phyloP scores from a whole-genome alignment of 148 eudicot genomes.

The Arctostaphylos glauca region DNA sequence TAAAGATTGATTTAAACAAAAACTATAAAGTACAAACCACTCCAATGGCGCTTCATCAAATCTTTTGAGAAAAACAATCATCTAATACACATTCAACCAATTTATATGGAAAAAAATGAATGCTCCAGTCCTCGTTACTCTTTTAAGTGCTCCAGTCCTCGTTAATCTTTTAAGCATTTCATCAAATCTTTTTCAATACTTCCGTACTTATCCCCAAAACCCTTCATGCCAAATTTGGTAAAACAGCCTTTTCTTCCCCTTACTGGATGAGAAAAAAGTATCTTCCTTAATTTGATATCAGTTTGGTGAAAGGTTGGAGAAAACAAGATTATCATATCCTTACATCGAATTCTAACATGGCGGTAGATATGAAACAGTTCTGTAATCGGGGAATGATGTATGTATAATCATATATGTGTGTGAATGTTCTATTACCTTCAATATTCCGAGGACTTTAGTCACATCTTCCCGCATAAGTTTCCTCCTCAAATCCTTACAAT shows the following conservation, averaged over 20 bases:
- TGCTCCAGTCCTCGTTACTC: background rate
- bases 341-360: no score
- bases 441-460: constrained; percentile 67
- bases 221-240: background rate
- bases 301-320: background rate
- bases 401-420: background rate
- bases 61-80: background rate
- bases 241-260: background rate
- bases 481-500: constrained; percentile 77
- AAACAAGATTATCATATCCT: no score
- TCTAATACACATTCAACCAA: background rate
- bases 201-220: background rate
- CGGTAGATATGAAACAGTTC: no score
- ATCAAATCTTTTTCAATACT: background rate
- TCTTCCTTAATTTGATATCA: background rate
- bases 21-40: background rate
- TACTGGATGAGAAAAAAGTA: background rate
- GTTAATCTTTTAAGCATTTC: background rate
- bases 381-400: no score
- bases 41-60: background rate
- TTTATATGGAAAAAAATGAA: background rate
- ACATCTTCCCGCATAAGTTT: constrained; percentile 84
- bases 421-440: constrained; percentile 55
- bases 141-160: background rate
- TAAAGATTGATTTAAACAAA: background rate